These are phyloP conservation scores for Trypanosoma theileri DNA, from an alignment of 208 protist genomes.

Conservation along the genomic window DNA sequence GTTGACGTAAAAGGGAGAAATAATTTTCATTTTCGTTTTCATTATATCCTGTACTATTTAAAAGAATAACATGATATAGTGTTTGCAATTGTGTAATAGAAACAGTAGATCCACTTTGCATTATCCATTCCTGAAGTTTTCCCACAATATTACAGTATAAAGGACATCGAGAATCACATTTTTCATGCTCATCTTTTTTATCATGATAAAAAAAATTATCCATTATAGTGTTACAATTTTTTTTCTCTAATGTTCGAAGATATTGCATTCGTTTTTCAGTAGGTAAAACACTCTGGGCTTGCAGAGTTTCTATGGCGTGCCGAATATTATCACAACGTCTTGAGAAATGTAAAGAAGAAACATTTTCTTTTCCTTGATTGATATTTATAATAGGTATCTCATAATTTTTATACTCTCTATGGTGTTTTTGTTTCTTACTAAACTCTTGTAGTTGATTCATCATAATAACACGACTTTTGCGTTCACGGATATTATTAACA, in stretches of 20 bases:
- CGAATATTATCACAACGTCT: constrained; percentile 22
- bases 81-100: constrained; percentile 25
- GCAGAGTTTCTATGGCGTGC: constrained; percentile 25
- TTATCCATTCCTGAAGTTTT: constrained; percentile 16
- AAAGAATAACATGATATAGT: constrained; percentile 27
- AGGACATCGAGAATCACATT: constrained; percentile 22
- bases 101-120: constrained; percentile 8
- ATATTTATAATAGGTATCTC: neutral
- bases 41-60: constrained; percentile 3
- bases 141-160: constrained; percentile 24
- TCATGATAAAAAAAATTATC: neutral
- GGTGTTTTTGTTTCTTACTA: neutral
- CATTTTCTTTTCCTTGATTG: neutral
- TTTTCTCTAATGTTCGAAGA: constrained; percentile 12
- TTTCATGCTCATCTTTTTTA: neutral
- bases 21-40: constrained; percentile 12
- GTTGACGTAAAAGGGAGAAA: constrained; percentile 8
- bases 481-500: constrained; percentile 3
- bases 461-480: constrained; percentile 6
- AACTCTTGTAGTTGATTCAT: neutral
- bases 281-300: constrained; percentile 9
- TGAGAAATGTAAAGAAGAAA: neutral
- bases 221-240: neutral
- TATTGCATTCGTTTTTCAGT: constrained; percentile 21
- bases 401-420: neutral